These are phyloP conservation scores for Tephrocybe sp. DNA, from an alignment of 768 basidiomycete genomes.

Conservation along the genomic window DNA sequence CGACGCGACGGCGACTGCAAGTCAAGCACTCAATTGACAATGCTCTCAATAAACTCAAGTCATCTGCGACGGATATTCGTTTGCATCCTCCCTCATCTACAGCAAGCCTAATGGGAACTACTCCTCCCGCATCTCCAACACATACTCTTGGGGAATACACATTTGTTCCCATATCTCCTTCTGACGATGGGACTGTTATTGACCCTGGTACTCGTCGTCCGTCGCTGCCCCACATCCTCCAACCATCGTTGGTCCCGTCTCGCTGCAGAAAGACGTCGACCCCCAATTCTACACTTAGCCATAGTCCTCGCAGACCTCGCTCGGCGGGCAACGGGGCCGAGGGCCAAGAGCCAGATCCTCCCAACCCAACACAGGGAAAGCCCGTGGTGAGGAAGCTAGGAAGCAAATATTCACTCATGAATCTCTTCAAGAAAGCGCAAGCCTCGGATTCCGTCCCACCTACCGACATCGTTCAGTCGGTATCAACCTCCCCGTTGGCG, in stretches of 20 bases:
- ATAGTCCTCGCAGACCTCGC: conserved; percentile 53
- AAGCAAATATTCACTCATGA: conserved; percentile 73
- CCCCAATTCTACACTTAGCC: conserved; percentile 23
- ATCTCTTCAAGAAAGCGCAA: conserved; percentile 66
- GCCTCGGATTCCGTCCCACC: conserved; percentile 25
- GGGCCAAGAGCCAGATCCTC: conserved; percentile 22
- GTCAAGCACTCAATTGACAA: conserved; percentile 82
- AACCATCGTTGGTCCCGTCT: conserved; percentile 25
- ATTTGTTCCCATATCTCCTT: conserved; percentile 30
- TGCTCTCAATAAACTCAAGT: conserved; percentile 52
- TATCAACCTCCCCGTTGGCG: conserved; percentile 13
- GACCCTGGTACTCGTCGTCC: conserved; percentile 52
- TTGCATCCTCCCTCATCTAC: conserved; percentile 24
- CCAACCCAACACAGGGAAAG: conserved; percentile 28
- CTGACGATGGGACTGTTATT: conserved; percentile 27
- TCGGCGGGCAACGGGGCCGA: conserved; percentile 73
- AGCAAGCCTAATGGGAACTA: conserved; percentile 17
- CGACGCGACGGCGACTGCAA: conserved; percentile 51
- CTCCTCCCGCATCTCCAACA: conserved; percentile 41
- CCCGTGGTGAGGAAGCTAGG: conserved; percentile 44
- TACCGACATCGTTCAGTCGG: conserved; percentile 17
- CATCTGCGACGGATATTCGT: conserved; percentile 22
- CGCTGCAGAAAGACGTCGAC: conserved; percentile 35
- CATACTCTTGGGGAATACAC: conserved; percentile 45
- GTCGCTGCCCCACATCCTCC: conserved; percentile 61